A percentile compares a stretch with the other conserved stretches of the same genome.
Evolutionary conservation across 805 yeast species (phyloP).

Genomic region (Kockiozyma suomiensis): DNA sequence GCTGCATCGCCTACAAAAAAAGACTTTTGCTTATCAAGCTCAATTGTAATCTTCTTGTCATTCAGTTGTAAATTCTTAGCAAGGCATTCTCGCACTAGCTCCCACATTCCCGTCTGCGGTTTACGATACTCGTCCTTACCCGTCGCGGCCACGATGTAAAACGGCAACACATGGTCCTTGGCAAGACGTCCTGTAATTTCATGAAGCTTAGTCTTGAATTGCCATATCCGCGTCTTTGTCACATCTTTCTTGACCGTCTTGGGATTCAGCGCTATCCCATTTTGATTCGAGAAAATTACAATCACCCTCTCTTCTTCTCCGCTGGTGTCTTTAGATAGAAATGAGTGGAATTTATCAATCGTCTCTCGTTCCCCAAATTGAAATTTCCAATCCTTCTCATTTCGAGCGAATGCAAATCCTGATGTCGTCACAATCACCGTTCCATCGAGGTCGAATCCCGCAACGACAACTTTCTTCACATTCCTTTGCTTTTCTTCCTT

Average conservation of each 20-base stretch:
- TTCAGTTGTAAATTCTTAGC: constrained; percentile 3
- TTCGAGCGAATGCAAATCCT: constrained; percentile 58
- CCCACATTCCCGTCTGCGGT: constrained; percentile 81
- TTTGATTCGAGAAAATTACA: constrained; percentile 87
- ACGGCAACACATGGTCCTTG: constrained; percentile 16
- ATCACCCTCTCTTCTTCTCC: constrained; percentile 42
- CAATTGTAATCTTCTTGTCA: constrained; percentile 15
- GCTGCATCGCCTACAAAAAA: constrained; percentile 96
- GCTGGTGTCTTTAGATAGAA: constrained; percentile 15
- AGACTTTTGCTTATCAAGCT: constrained; percentile 50
- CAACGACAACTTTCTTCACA: constrained; percentile 46
- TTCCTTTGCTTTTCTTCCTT: not conserved
- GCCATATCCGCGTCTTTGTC: constrained; percentile 47
- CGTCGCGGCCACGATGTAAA: constrained; percentile 34
- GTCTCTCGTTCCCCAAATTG: constrained; percentile 12
- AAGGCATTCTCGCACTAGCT: constrained; percentile 45
- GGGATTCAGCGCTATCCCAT: constrained; percentile 54
- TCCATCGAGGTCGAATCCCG: constrained; percentile 84
- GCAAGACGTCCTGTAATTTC: constrained; percentile 20
- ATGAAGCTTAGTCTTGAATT: constrained; percentile 58
- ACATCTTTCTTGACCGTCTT: constrained; percentile 41
- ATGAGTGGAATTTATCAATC: constrained; percentile 1
- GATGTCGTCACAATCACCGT: constrained; percentile 72
- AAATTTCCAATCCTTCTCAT: constrained; percentile 73
- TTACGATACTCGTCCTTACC: constrained; percentile 51